These are phyloP conservation scores for Flueggea neowawraea DNA, from an alignment of 441 rosid genomes.

Conservation along the genomic window DNA sequence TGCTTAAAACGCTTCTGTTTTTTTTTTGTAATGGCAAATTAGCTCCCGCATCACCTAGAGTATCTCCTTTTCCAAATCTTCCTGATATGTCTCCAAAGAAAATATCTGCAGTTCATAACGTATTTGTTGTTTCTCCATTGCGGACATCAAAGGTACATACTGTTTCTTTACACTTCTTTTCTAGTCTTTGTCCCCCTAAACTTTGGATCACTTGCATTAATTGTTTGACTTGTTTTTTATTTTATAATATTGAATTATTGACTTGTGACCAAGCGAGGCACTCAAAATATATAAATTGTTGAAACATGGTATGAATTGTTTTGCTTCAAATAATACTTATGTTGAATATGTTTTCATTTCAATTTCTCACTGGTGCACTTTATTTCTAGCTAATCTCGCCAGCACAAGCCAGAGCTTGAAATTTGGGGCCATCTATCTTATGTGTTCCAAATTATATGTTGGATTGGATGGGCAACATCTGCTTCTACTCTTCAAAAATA, in stretches of 20 bases:
- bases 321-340: no score
- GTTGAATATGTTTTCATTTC: no score
- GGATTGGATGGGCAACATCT: not conserved
- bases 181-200: not conserved
- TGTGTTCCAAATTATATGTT: not conserved
- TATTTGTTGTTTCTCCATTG: slow-evolving; percentile 95
- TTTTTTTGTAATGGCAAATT: slow-evolving; percentile 17
- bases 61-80: slow-evolving; percentile 77
- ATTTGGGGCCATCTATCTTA: no score
- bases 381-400: no score
- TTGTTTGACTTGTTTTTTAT: no score
- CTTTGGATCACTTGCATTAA: not conserved
- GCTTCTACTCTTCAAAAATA: not conserved
- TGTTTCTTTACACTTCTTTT: slow-evolving; percentile 6
- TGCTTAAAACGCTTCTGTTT: slow-evolving; percentile 17
- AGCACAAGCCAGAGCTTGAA: no score
- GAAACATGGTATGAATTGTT: no score
- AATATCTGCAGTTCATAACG: slow-evolving; percentile 86
- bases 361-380: no score
- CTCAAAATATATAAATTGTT: no score
- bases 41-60: slow-evolving; percentile 95
- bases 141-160: slow-evolving; percentile 81
- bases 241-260: no score
- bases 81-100: slow-evolving; percentile 99
- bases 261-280: no score